Percentiles rank a stretch among this genome's conserved stretches.
Conservation (phyloP, 257 asterid species). For the Nicotiana knightiana region DNA sequence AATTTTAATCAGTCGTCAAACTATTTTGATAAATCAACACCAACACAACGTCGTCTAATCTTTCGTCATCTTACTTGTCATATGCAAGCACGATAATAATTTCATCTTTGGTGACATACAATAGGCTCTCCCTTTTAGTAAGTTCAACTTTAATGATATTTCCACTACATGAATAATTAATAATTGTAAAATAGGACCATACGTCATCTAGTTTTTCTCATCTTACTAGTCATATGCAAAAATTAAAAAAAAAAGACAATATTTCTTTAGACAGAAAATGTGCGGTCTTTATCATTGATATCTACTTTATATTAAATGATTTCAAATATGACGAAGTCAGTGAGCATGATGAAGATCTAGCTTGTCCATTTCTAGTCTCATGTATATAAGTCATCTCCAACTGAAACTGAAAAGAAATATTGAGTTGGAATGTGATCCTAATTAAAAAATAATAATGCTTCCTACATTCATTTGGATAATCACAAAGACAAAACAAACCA, state of each 20-base stretch:
- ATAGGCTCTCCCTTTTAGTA: neutral
- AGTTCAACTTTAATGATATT: neutral
- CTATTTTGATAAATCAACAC: neutral
- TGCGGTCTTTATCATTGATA: slow-evolving; percentile 20
- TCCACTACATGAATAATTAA: neutral
- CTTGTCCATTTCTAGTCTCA: too few species aligned
- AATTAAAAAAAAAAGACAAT: neutral
- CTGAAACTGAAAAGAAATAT: neutral
- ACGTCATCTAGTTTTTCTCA: neutral
- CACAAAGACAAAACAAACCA: neutral
- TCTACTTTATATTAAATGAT: neutral
- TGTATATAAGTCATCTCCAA: too few species aligned
- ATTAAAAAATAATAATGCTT: neutral
- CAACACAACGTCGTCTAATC: slow-evolving; percentile 6
- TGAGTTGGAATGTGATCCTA: neutral
- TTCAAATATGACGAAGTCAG: neutral
- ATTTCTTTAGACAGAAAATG: neutral
- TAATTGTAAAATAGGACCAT: neutral
- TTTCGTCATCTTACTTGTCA: slow-evolving; percentile 9
- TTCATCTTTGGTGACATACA: neutral
- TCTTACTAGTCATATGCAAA: slow-evolving; percentile 7
- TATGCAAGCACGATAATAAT: neutral
- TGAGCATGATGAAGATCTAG: too few species aligned
- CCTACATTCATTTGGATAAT: neutral
- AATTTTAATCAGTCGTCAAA: neutral